A percentile compares a stretch with the other conserved stretches of the same genome.
Conservation (phyloP, 148 eudicot genomes). For the Pharnaceum exiguum region DNA sequence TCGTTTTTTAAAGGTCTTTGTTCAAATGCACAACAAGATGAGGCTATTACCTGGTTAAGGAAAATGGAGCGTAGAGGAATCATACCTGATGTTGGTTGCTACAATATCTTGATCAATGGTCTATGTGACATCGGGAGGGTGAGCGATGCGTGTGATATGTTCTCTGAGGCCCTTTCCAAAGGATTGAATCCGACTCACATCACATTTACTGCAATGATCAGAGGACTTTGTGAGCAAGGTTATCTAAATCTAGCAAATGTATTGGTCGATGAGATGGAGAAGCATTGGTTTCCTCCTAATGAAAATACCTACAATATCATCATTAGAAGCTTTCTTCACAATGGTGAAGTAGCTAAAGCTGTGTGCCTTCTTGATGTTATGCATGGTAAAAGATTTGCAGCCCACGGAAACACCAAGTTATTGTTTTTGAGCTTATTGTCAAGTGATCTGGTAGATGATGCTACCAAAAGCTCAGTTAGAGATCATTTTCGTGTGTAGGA, state of each 20-base stretch:
- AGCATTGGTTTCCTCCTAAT: conserved; percentile 18
- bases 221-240: conserved; percentile 16
- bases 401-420: conserved; percentile 11
- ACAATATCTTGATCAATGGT: conserved; percentile 11
- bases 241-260: conserved; percentile 12
- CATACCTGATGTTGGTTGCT: conserved; percentile 14
- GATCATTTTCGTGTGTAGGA: too few species aligned
- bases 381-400: conserved; percentile 14
- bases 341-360: conserved; percentile 14
- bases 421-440: conserved; percentile 4
- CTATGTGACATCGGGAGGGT: too few species aligned
- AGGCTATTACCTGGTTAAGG: conserved; percentile 12
- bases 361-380: conserved; percentile 22
- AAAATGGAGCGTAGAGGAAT: conserved; percentile 26
- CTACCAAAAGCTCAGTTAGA: too few species aligned
- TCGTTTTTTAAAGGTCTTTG: conserved; percentile 22
- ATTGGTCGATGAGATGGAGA: conserved; percentile 19
- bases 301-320: conserved; percentile 6
- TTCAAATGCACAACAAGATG: conserved; percentile 9
- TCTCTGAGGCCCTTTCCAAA: too few species aligned
- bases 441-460: too few species aligned
- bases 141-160: too few species aligned
- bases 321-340: conserved; percentile 6
- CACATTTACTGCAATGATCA: too few species aligned
- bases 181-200: too few species aligned